These are phyloP conservation scores for Gossypium schwendimanii DNA, from an alignment of 441 rosid genomes.

Conservation along the genomic window DNA sequence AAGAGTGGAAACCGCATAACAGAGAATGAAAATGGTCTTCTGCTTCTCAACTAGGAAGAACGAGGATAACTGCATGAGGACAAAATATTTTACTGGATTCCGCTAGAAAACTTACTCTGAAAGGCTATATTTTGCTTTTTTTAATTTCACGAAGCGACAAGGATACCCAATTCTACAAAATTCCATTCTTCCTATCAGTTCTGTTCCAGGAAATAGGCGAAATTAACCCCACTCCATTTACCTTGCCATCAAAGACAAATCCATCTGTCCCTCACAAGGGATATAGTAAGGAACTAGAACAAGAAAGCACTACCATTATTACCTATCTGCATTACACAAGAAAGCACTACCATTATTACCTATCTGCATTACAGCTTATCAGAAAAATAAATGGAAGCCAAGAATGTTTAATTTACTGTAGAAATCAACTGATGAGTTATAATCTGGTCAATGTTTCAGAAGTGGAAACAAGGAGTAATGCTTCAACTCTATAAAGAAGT, in stretches of 20 bases:
- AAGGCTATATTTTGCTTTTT: not conserved
- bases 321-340: no score
- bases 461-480: not conserved
- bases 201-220: not conserved
- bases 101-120: not conserved
- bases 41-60: not conserved
- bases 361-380: not conserved
- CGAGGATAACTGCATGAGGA: not conserved
- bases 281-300: not conserved
- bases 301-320: not conserved
- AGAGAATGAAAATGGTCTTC: not conserved
- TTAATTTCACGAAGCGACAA: not conserved
- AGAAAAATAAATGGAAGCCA: not conserved
- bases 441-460: not conserved
- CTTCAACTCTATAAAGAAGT: not conserved
- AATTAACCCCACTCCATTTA: constrained; percentile 3
- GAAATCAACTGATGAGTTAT: not conserved
- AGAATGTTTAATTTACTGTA: not conserved
- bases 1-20: not conserved
- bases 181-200: constrained; percentile 1
- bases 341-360: not conserved
- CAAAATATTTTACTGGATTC: not conserved
- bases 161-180: not conserved
- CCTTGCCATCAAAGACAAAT: not conserved
- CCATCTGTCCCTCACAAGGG: constrained; percentile 1